Percentiles rank a stretch among this genome's conserved stretches.
Conservation (phyloP, 139 green algal species). For the Tetradesmus obliquus region DNA sequence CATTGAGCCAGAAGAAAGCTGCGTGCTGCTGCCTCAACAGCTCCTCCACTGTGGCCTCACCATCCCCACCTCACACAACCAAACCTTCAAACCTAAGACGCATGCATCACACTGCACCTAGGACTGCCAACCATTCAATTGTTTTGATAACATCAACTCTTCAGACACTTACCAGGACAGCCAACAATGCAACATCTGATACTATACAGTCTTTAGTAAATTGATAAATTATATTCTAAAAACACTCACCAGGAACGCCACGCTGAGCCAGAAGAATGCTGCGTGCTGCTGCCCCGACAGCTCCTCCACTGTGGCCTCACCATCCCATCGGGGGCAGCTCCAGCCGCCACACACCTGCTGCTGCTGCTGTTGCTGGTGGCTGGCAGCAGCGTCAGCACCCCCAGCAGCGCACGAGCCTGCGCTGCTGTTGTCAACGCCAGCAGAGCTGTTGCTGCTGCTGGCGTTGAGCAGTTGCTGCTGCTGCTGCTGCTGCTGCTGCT, state of each 20-base stretch:
- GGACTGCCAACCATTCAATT: too few relatives aligned
- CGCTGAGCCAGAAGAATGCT: neutral
- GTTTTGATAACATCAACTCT: too few relatives aligned
- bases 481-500: neutral
- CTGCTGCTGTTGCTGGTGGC: neutral
- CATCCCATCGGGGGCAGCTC: slow-evolving; percentile 15
- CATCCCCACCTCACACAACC: neutral
- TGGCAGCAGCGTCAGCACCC: neutral
- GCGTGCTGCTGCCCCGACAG: neutral
- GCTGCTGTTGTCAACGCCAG: neutral
- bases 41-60: slow-evolving; percentile 35
- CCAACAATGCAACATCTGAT: too few relatives aligned
- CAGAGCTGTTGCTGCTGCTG: neutral
- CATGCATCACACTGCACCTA: too few relatives aligned
- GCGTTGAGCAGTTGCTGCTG: neutral
- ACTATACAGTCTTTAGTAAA: too few relatives aligned
- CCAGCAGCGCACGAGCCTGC: neutral
- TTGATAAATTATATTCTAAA: too few relatives aligned
- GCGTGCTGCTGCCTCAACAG: neutral
- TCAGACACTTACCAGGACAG: too few relatives aligned
- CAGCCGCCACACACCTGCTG: neutral
- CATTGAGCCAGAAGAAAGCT: neutral
- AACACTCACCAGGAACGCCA: slow-evolving; percentile 22
- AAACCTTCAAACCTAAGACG: too few relatives aligned
- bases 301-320: slow-evolving; percentile 37